Evolutionary conservation across 352 stramenopile species (phyloP).

Genomic region (Globisporangium apiculatum): DNA sequence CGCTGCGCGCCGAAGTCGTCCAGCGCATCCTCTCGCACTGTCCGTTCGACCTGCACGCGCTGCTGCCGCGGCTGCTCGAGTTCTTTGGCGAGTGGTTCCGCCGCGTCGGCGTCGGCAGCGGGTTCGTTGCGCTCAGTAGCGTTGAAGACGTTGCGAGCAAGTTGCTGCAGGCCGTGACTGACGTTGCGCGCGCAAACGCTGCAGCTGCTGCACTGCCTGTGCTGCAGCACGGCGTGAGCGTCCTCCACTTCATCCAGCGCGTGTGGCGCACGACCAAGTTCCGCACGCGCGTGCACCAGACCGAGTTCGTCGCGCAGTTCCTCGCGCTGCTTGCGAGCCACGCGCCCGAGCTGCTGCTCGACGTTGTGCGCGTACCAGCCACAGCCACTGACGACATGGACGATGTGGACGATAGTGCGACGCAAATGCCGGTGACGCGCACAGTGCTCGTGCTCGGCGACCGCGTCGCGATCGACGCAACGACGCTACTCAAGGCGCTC

Average conservation of each 20-base stretch:
- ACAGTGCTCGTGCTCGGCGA: not conserved
- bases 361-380: no score
- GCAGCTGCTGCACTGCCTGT: conserved; percentile 33
- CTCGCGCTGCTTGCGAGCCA: conserved; percentile 50
- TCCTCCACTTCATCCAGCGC: conserved; percentile 59
- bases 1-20: conserved; percentile 28
- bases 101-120: conserved; percentile 16
- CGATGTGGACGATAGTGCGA: not conserved
- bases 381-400: not conserved
- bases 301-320: conserved; percentile 60
- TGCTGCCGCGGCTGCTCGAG: conserved; percentile 30
- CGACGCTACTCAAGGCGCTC: conserved; percentile 31
- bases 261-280: conserved; percentile 42
- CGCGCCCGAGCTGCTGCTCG: conserved; percentile 16
- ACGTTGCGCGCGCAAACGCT: conserved; percentile 37
- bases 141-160: conserved; percentile 29
- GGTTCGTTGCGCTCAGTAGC: conserved; percentile 3
- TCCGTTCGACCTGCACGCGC: conserved; percentile 47
- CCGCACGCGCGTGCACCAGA: conserved; percentile 22
- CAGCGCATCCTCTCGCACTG: conserved; percentile 44
- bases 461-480: conserved; percentile 24
- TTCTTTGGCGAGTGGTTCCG: conserved; percentile 53
- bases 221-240: conserved; percentile 26
- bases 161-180: conserved; percentile 47
- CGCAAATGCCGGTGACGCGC: not conserved